Percentiles rank a stretch among this genome's conserved stretches.
Evolutionary conservation across 345 rosid species (phyloP).

Genomic region (Mallotus nudiflorus): DNA sequence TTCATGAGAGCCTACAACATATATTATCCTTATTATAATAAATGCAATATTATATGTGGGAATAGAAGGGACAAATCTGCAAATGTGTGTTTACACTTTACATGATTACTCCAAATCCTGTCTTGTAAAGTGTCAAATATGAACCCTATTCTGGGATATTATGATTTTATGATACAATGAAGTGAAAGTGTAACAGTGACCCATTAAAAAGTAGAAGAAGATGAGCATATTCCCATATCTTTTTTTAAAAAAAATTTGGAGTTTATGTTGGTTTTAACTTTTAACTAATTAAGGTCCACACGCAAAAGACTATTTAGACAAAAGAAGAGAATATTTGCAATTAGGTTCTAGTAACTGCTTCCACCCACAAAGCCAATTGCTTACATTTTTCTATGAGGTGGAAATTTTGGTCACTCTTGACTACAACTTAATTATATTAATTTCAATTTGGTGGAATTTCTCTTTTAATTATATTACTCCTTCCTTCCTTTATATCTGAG

Average conservation of each 20-base stretch:
- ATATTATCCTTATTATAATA: too few species aligned
- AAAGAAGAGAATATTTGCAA: slow-evolving; percentile 16
- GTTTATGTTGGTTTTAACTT: not conserved
- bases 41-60: too few species aligned
- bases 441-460: not conserved
- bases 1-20: too few species aligned
- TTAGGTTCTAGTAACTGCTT: slow-evolving; percentile 11
- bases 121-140: too few species aligned
- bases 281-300: slow-evolving; percentile 13
- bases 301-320: slow-evolving; percentile 17
- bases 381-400: not conserved
- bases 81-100: too few species aligned
- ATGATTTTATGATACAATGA: not conserved
- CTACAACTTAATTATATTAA: not conserved
- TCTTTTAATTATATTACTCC: too few species aligned
- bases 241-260: not conserved
- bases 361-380: slow-evolving; percentile 17
- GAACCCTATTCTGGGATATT: too few species aligned
- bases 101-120: too few species aligned
- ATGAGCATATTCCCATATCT: not conserved
- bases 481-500: too few species aligned
- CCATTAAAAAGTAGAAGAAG: not conserved
- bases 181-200: not conserved
- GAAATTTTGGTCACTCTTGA: slow-evolving; percentile 7
- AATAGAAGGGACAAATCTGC: too few species aligned